Conservation (phyloP, 192 early-diverging fungal species). For the Backusella parvicylindrica region DNA sequence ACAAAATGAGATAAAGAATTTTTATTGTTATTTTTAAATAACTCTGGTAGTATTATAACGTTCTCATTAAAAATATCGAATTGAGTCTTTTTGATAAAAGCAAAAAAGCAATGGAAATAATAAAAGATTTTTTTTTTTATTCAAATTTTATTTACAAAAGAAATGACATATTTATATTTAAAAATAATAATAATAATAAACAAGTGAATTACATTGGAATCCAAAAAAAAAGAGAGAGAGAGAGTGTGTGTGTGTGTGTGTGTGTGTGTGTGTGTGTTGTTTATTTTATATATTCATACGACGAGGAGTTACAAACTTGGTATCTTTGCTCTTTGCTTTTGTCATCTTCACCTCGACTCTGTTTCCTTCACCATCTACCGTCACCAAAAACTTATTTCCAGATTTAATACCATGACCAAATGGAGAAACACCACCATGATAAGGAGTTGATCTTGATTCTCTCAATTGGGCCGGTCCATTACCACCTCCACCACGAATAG, state of each 20-base stretch:
- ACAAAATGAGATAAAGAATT: too few species aligned
- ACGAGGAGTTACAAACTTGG: constrained; percentile 18
- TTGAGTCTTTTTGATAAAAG: not conserved
- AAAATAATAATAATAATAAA: not conserved
- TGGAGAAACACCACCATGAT: constrained; percentile 9
- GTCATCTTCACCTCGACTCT: constrained; percentile 32
- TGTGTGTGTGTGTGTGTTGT: not conserved
- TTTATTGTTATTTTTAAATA: too few species aligned
- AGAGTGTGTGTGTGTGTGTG: too few species aligned
- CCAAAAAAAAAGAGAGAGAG: too few species aligned
- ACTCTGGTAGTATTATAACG: too few species aligned
- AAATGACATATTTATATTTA: too few species aligned
- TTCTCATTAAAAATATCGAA: too few species aligned
- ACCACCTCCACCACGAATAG: constrained; percentile 6
- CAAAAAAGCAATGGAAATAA: not conserved
- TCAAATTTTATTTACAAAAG: not conserved
- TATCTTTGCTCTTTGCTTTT: constrained; percentile 25
- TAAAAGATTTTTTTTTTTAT: not conserved
- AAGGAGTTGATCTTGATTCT: constrained; percentile 20
- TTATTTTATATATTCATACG: constrained; percentile 10
- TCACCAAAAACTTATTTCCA: constrained; percentile 33
- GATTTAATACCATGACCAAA: constrained; percentile 28
- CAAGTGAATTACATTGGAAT: not conserved
- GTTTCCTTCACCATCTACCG: constrained; percentile 32
- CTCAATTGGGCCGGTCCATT: not conserved